Evolutionary conservation across 2,329 filamentous ascomycete species (phyloP).

Genomic region (Alternaria rosae): DNA sequence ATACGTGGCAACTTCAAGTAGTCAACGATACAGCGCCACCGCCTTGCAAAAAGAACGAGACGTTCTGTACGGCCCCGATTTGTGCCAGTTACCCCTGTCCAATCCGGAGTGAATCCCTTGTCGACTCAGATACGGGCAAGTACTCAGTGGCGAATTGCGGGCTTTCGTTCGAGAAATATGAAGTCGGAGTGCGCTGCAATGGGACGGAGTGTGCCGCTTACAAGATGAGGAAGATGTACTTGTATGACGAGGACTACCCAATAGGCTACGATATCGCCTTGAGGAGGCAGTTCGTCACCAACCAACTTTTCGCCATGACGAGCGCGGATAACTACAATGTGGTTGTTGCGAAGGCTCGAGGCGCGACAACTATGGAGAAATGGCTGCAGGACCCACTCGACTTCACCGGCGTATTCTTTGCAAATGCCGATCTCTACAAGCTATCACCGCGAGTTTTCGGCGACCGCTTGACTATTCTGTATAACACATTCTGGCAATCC

Average conservation of each 20-base stretch:
- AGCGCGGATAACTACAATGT: slow-evolving; percentile 28
- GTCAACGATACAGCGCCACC: background rate
- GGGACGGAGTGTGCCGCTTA: slow-evolving; percentile 22
- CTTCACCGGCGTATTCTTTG: slow-evolving; percentile 28
- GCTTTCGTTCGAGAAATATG: slow-evolving; percentile 25
- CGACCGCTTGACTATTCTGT: slow-evolving; percentile 32
- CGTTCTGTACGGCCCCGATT: background rate
- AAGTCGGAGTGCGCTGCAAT: slow-evolving; percentile 31
- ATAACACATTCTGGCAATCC: slow-evolving; percentile 39
- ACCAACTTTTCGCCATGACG: slow-evolving; percentile 20
- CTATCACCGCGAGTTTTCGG: slow-evolving; percentile 25
- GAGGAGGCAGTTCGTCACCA: slow-evolving; percentile 10
- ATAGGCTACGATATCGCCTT: slow-evolving; percentile 14
- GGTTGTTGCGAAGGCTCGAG: slow-evolving; percentile 2
- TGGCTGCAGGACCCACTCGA: slow-evolving; percentile 11
- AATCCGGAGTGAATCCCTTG: slow-evolving; percentile 27
- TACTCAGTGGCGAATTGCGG: slow-evolving; percentile 30
- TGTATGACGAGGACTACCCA: slow-evolving; percentile 24
- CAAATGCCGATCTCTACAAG: slow-evolving; percentile 28
- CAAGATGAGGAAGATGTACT: slow-evolving; percentile 30
- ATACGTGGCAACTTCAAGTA: slow-evolving; percentile 25
- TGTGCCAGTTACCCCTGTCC: slow-evolving; percentile 31
- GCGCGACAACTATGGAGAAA: slow-evolving; percentile 35
- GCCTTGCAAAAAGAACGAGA: slow-evolving; percentile 9
- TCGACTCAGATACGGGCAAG: background rate